A percentile compares a stretch with the other conserved stretches of the same genome.
Conservation (phyloP, 2,329 filamentous ascomycete genomes). For the Zymoseptoria crescenta region DNA sequence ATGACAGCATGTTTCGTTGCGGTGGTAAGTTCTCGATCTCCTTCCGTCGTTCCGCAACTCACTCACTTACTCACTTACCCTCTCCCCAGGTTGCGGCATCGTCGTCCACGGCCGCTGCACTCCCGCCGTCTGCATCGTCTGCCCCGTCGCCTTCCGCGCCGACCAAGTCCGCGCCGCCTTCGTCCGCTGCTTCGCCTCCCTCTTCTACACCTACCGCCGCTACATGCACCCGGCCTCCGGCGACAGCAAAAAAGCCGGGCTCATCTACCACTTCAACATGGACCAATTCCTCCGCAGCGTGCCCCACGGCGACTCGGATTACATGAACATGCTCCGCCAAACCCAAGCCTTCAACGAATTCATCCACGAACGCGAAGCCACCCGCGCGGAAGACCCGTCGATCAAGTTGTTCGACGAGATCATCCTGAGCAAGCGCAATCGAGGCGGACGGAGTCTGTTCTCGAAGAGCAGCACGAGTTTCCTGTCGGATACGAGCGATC, state of each 20-base stretch:
- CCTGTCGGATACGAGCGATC: conserved; percentile 64
- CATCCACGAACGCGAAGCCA: conserved; percentile 67
- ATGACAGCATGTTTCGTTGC: conserved; percentile 69
- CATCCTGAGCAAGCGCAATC: conserved; percentile 67
- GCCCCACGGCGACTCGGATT: conserved; percentile 56
- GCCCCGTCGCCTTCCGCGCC: conserved; percentile 56
- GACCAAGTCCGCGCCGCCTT: conserved; percentile 62
- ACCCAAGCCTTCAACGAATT: conserved; percentile 62
- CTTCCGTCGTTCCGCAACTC: neutral
- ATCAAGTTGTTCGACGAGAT: conserved; percentile 79
- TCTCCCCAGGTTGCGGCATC: conserved; percentile 45
- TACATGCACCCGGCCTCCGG: conserved; percentile 52
- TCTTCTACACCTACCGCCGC: conserved; percentile 62
- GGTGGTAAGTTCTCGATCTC: conserved; percentile 36
- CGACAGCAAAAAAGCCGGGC: conserved; percentile 54
- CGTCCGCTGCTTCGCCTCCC: conserved; percentile 59
- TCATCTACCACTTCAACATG: conserved; percentile 59
- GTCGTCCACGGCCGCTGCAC: conserved; percentile 53
- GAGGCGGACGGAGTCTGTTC: conserved; percentile 58
- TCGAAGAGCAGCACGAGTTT: conserved; percentile 55
- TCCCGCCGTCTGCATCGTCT: conserved; percentile 54
- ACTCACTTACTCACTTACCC: conserved; percentile 18
- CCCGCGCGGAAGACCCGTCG: conserved; percentile 51
- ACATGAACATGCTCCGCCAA: conserved; percentile 55
- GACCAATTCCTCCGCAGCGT: conserved; percentile 58